These are phyloP conservation scores for Cunninghamia lanceolata DNA, from an alignment of 75 land plant species.

Conservation along the genomic window DNA sequence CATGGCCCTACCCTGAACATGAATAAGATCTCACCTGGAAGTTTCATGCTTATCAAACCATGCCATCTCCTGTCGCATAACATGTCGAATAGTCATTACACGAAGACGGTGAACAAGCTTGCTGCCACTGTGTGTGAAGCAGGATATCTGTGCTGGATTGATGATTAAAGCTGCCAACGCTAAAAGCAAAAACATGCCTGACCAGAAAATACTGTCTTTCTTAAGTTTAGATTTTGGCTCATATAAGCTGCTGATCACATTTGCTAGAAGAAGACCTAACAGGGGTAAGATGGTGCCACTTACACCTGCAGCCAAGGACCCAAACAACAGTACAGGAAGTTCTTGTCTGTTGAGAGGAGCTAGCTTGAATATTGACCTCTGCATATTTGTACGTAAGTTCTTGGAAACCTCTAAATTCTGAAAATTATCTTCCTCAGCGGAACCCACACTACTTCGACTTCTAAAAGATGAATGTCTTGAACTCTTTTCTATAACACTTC, in stretches of 20 bases:
- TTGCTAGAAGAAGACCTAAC: slow-evolving; percentile 49
- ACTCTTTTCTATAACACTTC: slow-evolving; percentile 11
- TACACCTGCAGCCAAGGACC: slow-evolving; percentile 48
- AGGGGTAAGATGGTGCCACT: slow-evolving; percentile 64
- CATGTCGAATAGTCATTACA: slow-evolving; percentile 53
- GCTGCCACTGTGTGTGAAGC: slow-evolving; percentile 72
- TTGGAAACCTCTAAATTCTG: not conserved
- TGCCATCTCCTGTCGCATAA: slow-evolving; percentile 66
- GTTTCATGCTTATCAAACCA: slow-evolving; percentile 82
- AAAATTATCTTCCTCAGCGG: not conserved
- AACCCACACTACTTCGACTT: slow-evolving; percentile 12
- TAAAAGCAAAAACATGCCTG: slow-evolving; percentile 36
- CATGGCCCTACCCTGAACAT: not conserved
- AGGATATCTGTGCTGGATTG: slow-evolving; percentile 38
- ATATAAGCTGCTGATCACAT: slow-evolving; percentile 24
- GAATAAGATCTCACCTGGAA: slow-evolving; percentile 49
- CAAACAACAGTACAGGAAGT: slow-evolving; percentile 41
- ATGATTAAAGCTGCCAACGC: slow-evolving; percentile 23
- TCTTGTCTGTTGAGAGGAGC: slow-evolving; percentile 73
- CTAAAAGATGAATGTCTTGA: slow-evolving; percentile 6
- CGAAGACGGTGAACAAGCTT: slow-evolving; percentile 61
- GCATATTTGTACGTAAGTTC: not conserved
- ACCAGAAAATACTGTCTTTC: slow-evolving; percentile 38
- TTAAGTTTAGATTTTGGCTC: slow-evolving; percentile 10
- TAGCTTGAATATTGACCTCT: slow-evolving; percentile 12